These are phyloP conservation scores for Yamadazyma tumulicola DNA, from an alignment of 805 yeast species.

Conservation along the genomic window DNA sequence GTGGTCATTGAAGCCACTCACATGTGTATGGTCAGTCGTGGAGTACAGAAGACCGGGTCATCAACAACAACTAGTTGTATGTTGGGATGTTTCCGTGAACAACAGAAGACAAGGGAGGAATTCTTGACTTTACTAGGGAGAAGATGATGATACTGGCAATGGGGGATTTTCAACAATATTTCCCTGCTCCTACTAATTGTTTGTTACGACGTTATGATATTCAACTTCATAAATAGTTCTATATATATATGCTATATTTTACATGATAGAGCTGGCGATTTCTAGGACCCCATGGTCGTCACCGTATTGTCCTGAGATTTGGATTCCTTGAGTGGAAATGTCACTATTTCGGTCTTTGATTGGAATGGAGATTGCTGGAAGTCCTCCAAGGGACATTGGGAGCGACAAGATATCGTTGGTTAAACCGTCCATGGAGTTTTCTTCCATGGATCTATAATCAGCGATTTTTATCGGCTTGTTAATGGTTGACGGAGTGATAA, in stretches of 20 bases:
- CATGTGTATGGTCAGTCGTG: constrained; percentile 99
- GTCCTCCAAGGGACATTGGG: constrained; percentile 88
- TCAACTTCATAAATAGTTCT: constrained; percentile 24
- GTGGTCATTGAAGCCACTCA: constrained; percentile 97
- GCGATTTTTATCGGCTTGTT: constrained; percentile 51
- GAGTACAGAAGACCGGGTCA: constrained; percentile 93
- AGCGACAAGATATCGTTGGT: constrained; percentile 82
- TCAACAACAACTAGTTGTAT: constrained; percentile 93
- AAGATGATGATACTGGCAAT: constrained; percentile 23
- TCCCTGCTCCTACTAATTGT: constrained; percentile 4
- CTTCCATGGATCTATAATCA: constrained; percentile 35
- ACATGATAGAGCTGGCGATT: constrained; percentile 14
- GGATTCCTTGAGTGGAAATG: constrained; percentile 53
- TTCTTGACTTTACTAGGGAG: constrained; percentile 78
- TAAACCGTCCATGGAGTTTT: constrained; percentile 57
- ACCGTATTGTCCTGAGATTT: constrained; percentile 83
- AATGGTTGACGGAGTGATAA: constrained; percentile 72
- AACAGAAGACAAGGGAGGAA: constrained; percentile 95
- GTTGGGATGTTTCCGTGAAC: constrained; percentile 93
- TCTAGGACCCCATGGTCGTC: constrained; percentile 64
- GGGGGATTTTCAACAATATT: constrained; percentile 16
- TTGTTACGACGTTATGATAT: constrained; percentile 27
- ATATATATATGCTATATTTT: constrained; percentile 3
- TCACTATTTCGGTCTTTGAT: constrained; percentile 33
- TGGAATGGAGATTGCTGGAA: constrained; percentile 84